Conservation (phyloP, 176 grass and related monocot species). For the Rhynchospora pubera region DNA sequence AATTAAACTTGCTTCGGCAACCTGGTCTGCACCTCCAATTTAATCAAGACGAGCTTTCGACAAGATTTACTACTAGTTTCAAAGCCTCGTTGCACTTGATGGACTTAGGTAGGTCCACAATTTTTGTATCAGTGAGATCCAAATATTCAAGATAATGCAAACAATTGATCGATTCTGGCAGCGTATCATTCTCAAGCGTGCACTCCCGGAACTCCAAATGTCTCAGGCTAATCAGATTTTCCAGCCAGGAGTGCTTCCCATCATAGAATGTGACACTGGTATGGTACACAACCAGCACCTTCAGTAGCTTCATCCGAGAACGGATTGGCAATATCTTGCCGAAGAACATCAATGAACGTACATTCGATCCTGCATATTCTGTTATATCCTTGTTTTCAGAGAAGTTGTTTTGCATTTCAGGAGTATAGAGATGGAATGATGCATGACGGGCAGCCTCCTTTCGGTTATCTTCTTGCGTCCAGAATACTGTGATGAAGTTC, state of each 20-base stretch:
- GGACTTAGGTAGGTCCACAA: neutral
- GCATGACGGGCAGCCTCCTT: slow-evolving; percentile 8
- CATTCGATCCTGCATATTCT: neutral
- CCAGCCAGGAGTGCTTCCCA: neutral
- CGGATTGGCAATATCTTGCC: neutral
- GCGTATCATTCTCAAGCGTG: neutral
- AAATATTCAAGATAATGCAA: slow-evolving; percentile 15
- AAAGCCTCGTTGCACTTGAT: neutral
- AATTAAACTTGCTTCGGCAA: neutral
- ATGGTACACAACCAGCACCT: slow-evolving; percentile 11
- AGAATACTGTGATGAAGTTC: slow-evolving; percentile 10
- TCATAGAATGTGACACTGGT: slow-evolving; percentile 1
- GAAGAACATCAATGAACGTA: slow-evolving; percentile 11
- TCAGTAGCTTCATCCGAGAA: slow-evolving; percentile 9
- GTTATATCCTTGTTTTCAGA: neutral
- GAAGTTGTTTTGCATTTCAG: neutral
- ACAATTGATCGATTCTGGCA: neutral
- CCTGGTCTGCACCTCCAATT: neutral
- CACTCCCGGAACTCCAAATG: slow-evolving; percentile 5
- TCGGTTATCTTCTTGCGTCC: neutral
- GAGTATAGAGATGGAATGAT: slow-evolving; percentile 10
- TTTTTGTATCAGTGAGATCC: slow-evolving; percentile 20
- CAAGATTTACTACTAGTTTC: neutral
- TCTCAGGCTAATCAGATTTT: slow-evolving; percentile 5
- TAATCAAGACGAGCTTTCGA: neutral